These are phyloP conservation scores for Aspergillus transmontanensis DNA, from an alignment of 2,329 filamentous ascomycete species.

Conservation along the genomic window DNA sequence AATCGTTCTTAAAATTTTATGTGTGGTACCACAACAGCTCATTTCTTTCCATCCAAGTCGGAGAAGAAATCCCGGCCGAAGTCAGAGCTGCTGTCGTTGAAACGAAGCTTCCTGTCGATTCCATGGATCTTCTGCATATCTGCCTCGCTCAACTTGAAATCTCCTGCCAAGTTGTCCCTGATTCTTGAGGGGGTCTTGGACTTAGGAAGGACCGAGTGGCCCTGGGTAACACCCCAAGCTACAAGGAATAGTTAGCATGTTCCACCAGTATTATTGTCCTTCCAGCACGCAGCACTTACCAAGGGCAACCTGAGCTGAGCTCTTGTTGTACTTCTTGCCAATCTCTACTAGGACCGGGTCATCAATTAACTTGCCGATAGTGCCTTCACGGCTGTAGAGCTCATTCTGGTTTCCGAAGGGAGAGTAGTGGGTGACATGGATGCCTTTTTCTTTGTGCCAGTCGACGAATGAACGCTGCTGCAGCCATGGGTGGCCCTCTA, in stretches of 20 bases:
- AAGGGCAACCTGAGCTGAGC: constrained; percentile 54
- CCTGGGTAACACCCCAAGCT: constrained; percentile 58
- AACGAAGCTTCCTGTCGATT: constrained; percentile 63
- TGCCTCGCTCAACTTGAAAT: constrained; percentile 61
- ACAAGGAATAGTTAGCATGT: constrained; percentile 6
- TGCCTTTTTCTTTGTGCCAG: constrained; percentile 53
- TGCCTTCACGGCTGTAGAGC: constrained; percentile 48
- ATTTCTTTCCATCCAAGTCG: constrained; percentile 59
- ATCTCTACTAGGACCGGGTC: constrained; percentile 53
- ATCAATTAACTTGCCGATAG: constrained; percentile 54
- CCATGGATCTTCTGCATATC: constrained; percentile 60
- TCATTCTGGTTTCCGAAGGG: constrained; percentile 59
- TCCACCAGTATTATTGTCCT: neutral
- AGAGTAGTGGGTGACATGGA: constrained; percentile 59
- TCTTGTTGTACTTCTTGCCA: constrained; percentile 56
- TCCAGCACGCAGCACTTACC: constrained; percentile 28
- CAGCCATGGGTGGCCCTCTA: constrained; percentile 58
- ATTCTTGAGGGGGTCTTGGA: constrained; percentile 50
- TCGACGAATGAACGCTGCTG: constrained; percentile 53
- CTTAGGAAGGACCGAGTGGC: constrained; percentile 57
- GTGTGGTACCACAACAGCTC: neutral
- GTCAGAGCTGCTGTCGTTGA: constrained; percentile 60
- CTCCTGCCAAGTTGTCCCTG: constrained; percentile 47
- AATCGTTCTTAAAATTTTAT: neutral
- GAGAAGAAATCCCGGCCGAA: constrained; percentile 63